phyloP scores from a whole-genome alignment of 2,329 filamentous ascomycete genomes.

The Didymella keratinophila region DNA sequence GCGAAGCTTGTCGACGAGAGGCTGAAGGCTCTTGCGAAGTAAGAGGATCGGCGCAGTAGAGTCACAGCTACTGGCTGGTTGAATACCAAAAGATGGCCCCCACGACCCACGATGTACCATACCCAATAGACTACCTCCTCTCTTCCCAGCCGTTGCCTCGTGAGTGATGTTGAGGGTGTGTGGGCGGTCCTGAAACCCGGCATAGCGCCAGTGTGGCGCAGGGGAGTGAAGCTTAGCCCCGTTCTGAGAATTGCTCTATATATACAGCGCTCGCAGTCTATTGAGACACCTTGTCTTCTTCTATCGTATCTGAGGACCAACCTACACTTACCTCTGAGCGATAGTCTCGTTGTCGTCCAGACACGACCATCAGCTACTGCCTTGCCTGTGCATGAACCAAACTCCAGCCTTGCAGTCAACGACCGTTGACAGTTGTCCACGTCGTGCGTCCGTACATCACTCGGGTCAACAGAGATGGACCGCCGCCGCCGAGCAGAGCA shows the following conservation, averaged over 20 bases:
- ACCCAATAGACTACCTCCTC: slow-evolving; percentile 14
- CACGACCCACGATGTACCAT: slow-evolving; percentile 1
- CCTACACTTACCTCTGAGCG: neutral
- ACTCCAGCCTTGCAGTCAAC: slow-evolving; percentile 22
- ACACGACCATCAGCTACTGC: slow-evolving; percentile 22
- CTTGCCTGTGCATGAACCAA: slow-evolving; percentile 35
- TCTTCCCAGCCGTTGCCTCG: slow-evolving; percentile 13
- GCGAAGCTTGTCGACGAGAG: slow-evolving; percentile 77
- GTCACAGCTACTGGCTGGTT: neutral
- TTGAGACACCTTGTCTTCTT: neutral
- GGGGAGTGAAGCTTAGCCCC: slow-evolving; percentile 47
- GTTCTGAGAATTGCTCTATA: slow-evolving; percentile 32
- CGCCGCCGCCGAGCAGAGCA: slow-evolving; percentile 5
- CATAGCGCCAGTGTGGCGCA: slow-evolving; percentile 36
- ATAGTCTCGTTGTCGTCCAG: slow-evolving; percentile 4
- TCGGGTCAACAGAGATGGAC: slow-evolving; percentile 14
- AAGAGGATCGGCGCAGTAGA: slow-evolving; percentile 14
- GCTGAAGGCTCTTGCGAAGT: slow-evolving; percentile 56
- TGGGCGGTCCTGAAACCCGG: slow-evolving; percentile 20
- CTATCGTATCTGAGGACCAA: neutral
- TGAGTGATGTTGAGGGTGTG: slow-evolving; percentile 33
- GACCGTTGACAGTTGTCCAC: slow-evolving; percentile 24
- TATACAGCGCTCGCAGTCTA: slow-evolving; percentile 10
- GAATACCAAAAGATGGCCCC: neutral
- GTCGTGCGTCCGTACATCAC: slow-evolving; percentile 20